Evolutionary conservation across 495 filamentous ascomycete genomes (phyloP), one percentile per base, ranked within the genome.

Genomic region (Aspergillus haitiensis): DNA sequence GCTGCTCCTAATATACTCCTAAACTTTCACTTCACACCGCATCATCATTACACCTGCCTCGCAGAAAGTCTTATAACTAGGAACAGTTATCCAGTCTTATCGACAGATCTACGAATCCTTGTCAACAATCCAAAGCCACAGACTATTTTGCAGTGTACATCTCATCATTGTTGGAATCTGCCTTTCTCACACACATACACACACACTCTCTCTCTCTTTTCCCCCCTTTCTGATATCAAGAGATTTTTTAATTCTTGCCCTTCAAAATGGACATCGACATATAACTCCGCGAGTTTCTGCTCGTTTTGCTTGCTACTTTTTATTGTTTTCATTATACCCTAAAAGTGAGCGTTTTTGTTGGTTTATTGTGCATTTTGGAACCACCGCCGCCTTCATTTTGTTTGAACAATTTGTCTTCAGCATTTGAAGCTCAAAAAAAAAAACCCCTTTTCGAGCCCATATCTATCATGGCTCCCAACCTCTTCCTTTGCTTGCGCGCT

Each of bases 401-500:
- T 40, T 40, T 40, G 37, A 8, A 40, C 10, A 40, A 11, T 40
- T 11, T n/a, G 37, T n/a, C 37, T 40, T 11, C 37, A 40, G 4
- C n/a, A 6, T n/a, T 40, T 40, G n/a, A 40, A 18, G 27, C 56
- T 32, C 27, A 21, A 39, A 32, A n/a, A 46, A 18, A 39, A n/a
- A 27, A 34, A 49, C 9, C 18, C 51, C 40, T 27, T 45, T 45
- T 44, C 37, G 37, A 40, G 37, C 31, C 53, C n/a, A 31, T 57
- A 46, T 47, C 44, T 47, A 55, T 52, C 55, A 79, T 79, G 77
- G 72, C 77, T 12, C 77, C 77, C 63, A 79, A 79, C 63, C 72
- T 77, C 39, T 79, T 78, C 58, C 61, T 79, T 58, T 79, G 77
- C 52, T 59, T 77, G 15, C 73, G 77, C 35, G 70, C 64, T 39